These are phyloP conservation scores for Pseudozyma tsukubaensis DNA, from an alignment of 1,284 basidiomycete species.

Conservation along the genomic window DNA sequence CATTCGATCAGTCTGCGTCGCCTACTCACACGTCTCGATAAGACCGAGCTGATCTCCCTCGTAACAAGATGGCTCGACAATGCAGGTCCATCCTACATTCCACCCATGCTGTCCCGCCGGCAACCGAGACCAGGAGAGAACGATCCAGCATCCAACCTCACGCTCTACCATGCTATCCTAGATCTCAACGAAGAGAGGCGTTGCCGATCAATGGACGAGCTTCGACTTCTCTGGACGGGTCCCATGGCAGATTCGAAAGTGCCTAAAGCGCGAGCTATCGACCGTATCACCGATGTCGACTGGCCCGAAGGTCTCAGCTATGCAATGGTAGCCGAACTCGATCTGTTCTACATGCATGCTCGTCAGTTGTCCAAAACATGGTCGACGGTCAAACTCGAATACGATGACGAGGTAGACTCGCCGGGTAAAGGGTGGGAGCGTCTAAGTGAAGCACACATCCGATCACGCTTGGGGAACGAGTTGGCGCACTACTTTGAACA, in stretches of 20 bases:
- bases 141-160: constrained; percentile 34
- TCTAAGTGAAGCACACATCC: constrained; percentile 30
- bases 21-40: constrained; percentile 42
- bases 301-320: constrained; percentile 58
- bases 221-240: constrained; percentile 43
- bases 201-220: constrained; percentile 43
- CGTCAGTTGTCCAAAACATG: constrained; percentile 36
- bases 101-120: constrained; percentile 46
- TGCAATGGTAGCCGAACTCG: constrained; percentile 53
- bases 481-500: constrained; percentile 54
- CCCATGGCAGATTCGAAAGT: constrained; percentile 55
- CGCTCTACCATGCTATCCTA: constrained; percentile 41
- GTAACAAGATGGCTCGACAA: constrained; percentile 43
- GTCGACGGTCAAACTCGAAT: constrained; percentile 47
- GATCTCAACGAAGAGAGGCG: constrained; percentile 53
- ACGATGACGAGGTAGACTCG: constrained; percentile 36
- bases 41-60: constrained; percentile 36
- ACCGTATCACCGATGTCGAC: constrained; percentile 52
- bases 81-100: constrained; percentile 29
- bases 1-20: constrained; percentile 44
- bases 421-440: constrained; percentile 31
- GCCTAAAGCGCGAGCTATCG: constrained; percentile 51
- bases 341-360: constrained; percentile 25
- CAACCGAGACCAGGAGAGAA: constrained; percentile 31
- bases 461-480: constrained; percentile 40